phyloP scores from a whole-genome alignment of 2,329 filamentous ascomycete genomes.

The Verticillium zaregamsianum region DNA sequence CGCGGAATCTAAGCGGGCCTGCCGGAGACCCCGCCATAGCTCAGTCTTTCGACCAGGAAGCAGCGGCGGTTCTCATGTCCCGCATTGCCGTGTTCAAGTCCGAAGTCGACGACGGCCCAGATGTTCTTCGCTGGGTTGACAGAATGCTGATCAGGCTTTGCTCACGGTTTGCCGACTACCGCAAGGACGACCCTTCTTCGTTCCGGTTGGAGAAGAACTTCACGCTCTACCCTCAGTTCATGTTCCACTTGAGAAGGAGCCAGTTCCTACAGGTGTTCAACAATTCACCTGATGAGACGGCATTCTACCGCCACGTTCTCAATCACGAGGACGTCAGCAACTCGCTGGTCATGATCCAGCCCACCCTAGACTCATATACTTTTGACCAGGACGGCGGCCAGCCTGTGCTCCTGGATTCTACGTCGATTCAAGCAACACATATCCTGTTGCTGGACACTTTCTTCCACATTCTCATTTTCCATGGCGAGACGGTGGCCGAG shows the following conservation, averaged over 20 bases:
- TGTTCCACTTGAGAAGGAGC: constrained; percentile 96
- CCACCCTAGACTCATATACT: constrained; percentile 93
- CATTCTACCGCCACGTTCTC: constrained; percentile 96
- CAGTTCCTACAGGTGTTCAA: constrained; percentile 99
- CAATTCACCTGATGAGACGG: constrained; percentile 97
- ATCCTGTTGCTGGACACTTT: constrained; percentile 95
- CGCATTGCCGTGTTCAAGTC: constrained; percentile 98
- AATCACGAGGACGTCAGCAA: constrained; percentile 97
- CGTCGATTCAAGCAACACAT: constrained; percentile 91
- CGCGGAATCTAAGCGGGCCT: constrained; percentile 85
- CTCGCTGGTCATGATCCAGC: constrained; percentile 97
- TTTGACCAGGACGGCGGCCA: constrained; percentile 92
- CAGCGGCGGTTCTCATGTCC: constrained; percentile 97
- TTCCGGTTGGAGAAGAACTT: constrained; percentile 99
- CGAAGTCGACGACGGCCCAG: constrained; percentile 96
- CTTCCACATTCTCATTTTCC: constrained; percentile 99
- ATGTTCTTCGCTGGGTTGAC: constrained; percentile 96
- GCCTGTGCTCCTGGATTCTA: constrained; percentile 93
- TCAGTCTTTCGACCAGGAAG: constrained; percentile 97
- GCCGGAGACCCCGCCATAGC: constrained; percentile 92
- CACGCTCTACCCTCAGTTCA: constrained; percentile 97
- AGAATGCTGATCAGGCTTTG: constrained; percentile 96
- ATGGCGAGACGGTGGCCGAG: constrained; percentile 95
- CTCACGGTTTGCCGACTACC: constrained; percentile 94
- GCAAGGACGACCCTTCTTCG: constrained; percentile 95